phyloP scores from a whole-genome alignment of 805 yeast species.

The Starmera amethionina region DNA sequence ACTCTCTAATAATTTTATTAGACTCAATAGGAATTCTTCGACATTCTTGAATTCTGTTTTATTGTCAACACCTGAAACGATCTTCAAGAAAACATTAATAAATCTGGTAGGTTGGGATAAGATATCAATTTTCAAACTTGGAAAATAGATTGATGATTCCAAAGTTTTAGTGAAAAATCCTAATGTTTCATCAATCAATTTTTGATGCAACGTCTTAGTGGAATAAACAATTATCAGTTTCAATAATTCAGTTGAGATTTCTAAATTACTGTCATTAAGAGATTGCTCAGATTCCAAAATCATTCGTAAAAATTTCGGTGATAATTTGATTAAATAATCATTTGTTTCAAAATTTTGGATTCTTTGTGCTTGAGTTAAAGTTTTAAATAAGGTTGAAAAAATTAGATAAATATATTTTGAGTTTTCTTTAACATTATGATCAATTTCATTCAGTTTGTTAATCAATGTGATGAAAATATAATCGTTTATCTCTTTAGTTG shows the following conservation, averaged over 20 bases:
- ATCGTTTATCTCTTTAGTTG: constrained; percentile 25
- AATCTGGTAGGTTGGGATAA: constrained; percentile 21
- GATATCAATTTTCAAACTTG: constrained; percentile 11
- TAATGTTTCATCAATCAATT: constrained; percentile 28
- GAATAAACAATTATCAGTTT: constrained; percentile 25
- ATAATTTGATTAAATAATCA: constrained; percentile 21
- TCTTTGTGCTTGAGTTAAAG: constrained; percentile 14
- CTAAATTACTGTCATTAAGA: constrained; percentile 12
- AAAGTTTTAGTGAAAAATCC: constrained; percentile 23
- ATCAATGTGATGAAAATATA: constrained; percentile 27
- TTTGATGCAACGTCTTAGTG: constrained; percentile 29
- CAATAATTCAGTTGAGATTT: constrained; percentile 21
- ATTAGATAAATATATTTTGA: constrained; percentile 9
- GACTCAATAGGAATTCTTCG: constrained; percentile 6
- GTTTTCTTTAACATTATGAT: constrained; percentile 1
- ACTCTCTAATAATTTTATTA: constrained; percentile 2
- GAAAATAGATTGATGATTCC: constrained; percentile 8
- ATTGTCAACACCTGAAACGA: constrained; percentile 41
- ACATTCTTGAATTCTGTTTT: constrained; percentile 22
- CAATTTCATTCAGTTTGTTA: constrained; percentile 18
- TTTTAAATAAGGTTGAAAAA: constrained; percentile 10
- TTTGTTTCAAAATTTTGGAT: constrained; percentile 13
- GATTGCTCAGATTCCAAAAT: constrained; percentile 1
- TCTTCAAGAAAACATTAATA: constrained; percentile 30
- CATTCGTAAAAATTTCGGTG: constrained; percentile 27